Evolutionary conservation across 148 eudicot species (phyloP), one percentile per base, ranked within the genome.

Genomic region (Vaccinium myrtillus): DNA sequence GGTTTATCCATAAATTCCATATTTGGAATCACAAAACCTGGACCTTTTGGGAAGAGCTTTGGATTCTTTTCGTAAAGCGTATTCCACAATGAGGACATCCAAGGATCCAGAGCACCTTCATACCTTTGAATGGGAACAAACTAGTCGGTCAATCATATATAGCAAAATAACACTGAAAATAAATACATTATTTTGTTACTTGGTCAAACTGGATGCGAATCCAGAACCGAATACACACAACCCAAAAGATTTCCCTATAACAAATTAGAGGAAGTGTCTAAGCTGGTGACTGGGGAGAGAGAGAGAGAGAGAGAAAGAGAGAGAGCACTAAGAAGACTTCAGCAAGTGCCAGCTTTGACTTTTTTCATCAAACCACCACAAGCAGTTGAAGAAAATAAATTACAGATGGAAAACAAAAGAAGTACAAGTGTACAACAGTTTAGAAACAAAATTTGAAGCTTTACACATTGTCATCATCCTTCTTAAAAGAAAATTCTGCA

Each of bases 31-130:
- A 88, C 36, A 87, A 91, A 78, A 87, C 92, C 90, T 43, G 88
- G 87, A 78, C 94, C 99, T 23, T 91, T 88, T 69, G 99, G 98
- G 56, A 96, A 91, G 77, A 94, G 84, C 32, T 81, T 81, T 16
- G 91, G 91, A 82, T 92, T 84, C 86, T 87, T 89, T 84, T 88
- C 85, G 85, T 94, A 86, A 84, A 94, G 85, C 25, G 81, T 79
- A 81, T 84, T 91, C 98, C 97, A 96, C 85, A 96, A 86, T 77
- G 92, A 88, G 78, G 93, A 92, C 94, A 94, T 90, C 99, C 99
- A 96, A n/a, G 97, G 98, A 92, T 96, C 99, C 77, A 96, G 89
- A 84, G 98, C 92, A 85, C 97, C 99, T 90, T 96, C 99, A 87
- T 94, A 94, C 88, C 99, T 96, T 83, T 77, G 82, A 89, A 73